These are phyloP conservation scores for Parastagonospora nodorum DNA, from an alignment of 2,329 filamentous ascomycete species.

Conservation along the genomic window DNA sequence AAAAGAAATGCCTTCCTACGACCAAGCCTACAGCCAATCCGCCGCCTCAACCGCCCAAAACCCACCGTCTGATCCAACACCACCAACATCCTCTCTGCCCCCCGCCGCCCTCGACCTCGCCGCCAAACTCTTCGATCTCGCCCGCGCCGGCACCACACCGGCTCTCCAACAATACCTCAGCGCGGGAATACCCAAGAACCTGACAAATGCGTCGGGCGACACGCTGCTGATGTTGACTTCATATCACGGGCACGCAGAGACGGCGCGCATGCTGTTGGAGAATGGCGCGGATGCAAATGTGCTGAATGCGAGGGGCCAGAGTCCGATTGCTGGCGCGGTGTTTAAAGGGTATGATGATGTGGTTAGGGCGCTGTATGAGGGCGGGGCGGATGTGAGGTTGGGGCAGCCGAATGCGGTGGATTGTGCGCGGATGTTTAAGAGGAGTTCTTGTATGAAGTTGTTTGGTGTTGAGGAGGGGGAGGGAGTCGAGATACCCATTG, in stretches of 20 bases:
- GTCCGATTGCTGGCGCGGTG: slow-evolving; percentile 71
- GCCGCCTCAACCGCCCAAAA: slow-evolving; percentile 3
- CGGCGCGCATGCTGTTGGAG: slow-evolving; percentile 65
- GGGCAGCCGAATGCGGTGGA: slow-evolving; percentile 55
- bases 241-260: slow-evolving; percentile 68
- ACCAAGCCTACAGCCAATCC: slow-evolving; percentile 13
- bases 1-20: slow-evolving; percentile 17
- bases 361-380: slow-evolving; percentile 58
- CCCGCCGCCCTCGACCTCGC: slow-evolving; percentile 71
- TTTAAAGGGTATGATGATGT: slow-evolving; percentile 73
- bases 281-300: slow-evolving; percentile 70
- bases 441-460: slow-evolving; percentile 38
- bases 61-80: too few species aligned
- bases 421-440: slow-evolving; percentile 54
- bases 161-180: slow-evolving; percentile 67
- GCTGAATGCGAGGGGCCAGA: slow-evolving; percentile 71
- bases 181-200: slow-evolving; percentile 69
- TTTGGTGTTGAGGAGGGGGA: slow-evolving; percentile 34
- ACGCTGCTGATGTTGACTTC: slow-evolving; percentile 76
- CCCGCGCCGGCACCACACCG: slow-evolving; percentile 62
- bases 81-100: slow-evolving; percentile 50
- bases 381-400: slow-evolving; percentile 47
- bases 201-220: slow-evolving; percentile 76
- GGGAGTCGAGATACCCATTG: slow-evolving; percentile 7
- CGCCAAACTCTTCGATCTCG: slow-evolving; percentile 68